phyloP scores from a whole-genome alignment of 768 basidiomycete genomes.

The Suillus bovinus region DNA sequence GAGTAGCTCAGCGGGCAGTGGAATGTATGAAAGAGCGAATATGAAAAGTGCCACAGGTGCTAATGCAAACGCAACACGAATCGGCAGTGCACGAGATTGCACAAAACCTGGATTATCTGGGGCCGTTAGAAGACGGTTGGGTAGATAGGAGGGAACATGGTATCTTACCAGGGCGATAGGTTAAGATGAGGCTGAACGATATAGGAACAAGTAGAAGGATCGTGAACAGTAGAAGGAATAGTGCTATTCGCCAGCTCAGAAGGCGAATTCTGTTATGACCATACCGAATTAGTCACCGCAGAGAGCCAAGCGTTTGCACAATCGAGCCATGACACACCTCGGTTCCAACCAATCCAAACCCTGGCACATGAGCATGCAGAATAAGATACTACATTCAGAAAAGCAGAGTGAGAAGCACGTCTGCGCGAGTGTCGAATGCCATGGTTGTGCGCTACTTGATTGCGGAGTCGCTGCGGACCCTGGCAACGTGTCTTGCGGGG shows the following conservation, averaged over 20 bases:
- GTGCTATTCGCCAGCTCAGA: conserved; percentile 68
- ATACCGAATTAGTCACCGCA: not conserved
- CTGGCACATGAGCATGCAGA: conserved; percentile 73
- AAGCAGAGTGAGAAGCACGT: conserved; percentile 69
- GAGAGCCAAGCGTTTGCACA: conserved; percentile 3
- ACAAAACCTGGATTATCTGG: conserved; percentile 6
- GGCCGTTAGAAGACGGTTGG: not conserved
- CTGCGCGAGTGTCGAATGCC: conserved; percentile 59
- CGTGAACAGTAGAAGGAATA: conserved; percentile 56
- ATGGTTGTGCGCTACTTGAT: conserved; percentile 24
- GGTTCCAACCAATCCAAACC: conserved; percentile 54
- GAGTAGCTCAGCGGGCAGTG: conserved; percentile 55
- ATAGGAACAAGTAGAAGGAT: conserved; percentile 71
- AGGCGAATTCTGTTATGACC: conserved; percentile 50
- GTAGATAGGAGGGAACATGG: not conserved
- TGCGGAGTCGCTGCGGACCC: conserved; percentile 24
- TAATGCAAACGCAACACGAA: conserved; percentile 42
- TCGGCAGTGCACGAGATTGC: conserved; percentile 31
- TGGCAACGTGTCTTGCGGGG: conserved; percentile 31
- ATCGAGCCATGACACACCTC: conserved; percentile 41
- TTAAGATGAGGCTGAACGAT: conserved; percentile 59
- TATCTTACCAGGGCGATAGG: conserved; percentile 37
- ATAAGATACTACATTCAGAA: conserved; percentile 73
- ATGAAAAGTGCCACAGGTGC: conserved; percentile 57
- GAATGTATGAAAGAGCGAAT: conserved; percentile 62